Conservation (phyloP, 192 early-diverging fungal genomes). For the Entomortierella parvispora region DNA sequence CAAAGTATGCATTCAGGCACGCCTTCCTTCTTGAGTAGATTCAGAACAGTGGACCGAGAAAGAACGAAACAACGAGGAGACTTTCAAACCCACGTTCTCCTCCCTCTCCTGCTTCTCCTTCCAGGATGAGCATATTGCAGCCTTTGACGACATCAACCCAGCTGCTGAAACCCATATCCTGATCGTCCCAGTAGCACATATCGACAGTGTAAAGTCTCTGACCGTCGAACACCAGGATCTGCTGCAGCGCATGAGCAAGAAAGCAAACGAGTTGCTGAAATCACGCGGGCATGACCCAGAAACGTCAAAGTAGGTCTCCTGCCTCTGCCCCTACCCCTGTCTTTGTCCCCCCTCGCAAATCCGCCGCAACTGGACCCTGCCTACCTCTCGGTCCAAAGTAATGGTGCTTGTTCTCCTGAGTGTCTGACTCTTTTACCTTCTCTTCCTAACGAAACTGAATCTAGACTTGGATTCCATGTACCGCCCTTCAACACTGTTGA, state of each 20-base stretch:
- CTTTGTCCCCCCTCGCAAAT: too few relatives aligned
- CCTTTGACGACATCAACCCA: slow-evolving; percentile 52
- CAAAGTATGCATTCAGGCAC: slow-evolving; percentile 14
- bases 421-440: background rate
- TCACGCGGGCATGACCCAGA: slow-evolving; percentile 30
- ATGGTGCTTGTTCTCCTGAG: background rate
- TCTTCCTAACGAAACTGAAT: background rate
- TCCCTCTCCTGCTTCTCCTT: background rate
- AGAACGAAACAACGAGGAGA: background rate
- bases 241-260: slow-evolving; percentile 29
- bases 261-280: slow-evolving; percentile 22
- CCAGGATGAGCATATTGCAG: slow-evolving; percentile 48
- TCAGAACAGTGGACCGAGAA: background rate
- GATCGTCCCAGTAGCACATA: slow-evolving; percentile 46
- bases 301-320: slow-evolving; percentile 18
- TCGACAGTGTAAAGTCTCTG: slow-evolving; percentile 33
- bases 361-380: background rate
- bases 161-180: slow-evolving; percentile 53
- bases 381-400: background rate
- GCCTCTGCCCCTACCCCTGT: too few relatives aligned
- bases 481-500: slow-evolving; percentile 76
- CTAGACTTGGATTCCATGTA: slow-evolving; percentile 74
- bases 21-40: too few relatives aligned
- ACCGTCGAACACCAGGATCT: slow-evolving; percentile 23
- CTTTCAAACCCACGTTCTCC: background rate